Evolutionary conservation across 2,329 filamentous ascomycete genomes (phyloP), one percentile per base, ranked within the genome.

Genomic region (Blastomyces parvus): DNA sequence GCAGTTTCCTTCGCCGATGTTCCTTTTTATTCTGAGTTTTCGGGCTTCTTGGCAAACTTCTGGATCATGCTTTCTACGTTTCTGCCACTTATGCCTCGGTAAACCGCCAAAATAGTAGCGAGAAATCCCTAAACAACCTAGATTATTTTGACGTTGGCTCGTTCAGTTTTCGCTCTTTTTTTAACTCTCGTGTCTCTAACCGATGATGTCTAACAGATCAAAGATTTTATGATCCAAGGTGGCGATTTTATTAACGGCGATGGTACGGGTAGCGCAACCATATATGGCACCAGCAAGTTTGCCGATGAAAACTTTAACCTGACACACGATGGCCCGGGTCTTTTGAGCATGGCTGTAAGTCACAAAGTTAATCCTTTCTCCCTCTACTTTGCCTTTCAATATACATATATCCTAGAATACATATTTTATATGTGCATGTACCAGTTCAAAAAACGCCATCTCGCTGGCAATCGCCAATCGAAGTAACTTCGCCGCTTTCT

Each of bases 211-310:
- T 46, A 9, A 42, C 67, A 95, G 90, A 96, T 97, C 75, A 90
- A 89, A 78, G 89, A 90, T 71, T 97, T 97, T 79, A 97, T 97
- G 93, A 89, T 94, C 71, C 94, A 99, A 76, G 93, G 93, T 56
- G 94, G 94, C 62, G 94, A 99, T 76, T 97, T 97, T 75, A 80
- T 96, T 66, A 91, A 96, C 71, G 90, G 91, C 61, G 90, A 97
- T 75, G 94, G 94, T 60, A 95, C 90, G 0, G 94, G 94, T 9
- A 91, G 88, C 57, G 88, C 87, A 13, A 89, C 85, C 69, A 96
- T 97, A 74, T 97, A 95, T 79, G 91, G 91, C 63, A 87, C 85
- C 60, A 87, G 88, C 69, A 84, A 86, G 56, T 97, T 97, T 72
- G 85, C 87, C 4, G 94, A 99, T 73, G 94, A 99, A 79, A 95